These are phyloP conservation scores for Cinchona pubescens DNA, from an alignment of 257 asterid species.

Conservation along the genomic window DNA sequence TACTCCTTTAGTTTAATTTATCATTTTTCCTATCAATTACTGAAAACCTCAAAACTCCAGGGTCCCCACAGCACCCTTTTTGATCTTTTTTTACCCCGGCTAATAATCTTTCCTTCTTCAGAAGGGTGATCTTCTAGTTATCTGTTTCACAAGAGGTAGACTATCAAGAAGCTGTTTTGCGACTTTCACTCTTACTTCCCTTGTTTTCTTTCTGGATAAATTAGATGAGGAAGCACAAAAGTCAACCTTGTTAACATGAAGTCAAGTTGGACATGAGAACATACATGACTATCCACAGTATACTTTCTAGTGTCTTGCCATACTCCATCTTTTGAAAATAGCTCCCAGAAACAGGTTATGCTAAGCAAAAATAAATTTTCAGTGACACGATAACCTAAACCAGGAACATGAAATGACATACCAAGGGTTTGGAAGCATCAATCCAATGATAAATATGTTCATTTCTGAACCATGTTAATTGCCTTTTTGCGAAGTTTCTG, in stretches of 20 bases:
- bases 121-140: background rate
- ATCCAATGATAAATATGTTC: slow-evolving; percentile 93
- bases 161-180: too few species aligned
- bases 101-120: background rate
- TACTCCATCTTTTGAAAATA: too few species aligned
- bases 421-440: slow-evolving; percentile 90
- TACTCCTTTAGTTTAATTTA: background rate
- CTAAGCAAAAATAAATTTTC: too few species aligned
- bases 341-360: too few species aligned
- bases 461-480: slow-evolving; percentile 98
- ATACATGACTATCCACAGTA: too few species aligned
- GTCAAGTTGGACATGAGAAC: background rate
- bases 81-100: background rate
- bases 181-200: background rate
- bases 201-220: too few species aligned
- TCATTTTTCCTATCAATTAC: background rate
- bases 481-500: too few species aligned
- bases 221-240: background rate
- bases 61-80: background rate
- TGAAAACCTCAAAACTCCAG: background rate
- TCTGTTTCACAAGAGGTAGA: too few species aligned
- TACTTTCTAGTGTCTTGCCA: too few species aligned
- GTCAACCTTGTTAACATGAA: background rate
- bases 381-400: too few species aligned
- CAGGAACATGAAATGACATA: slow-evolving; percentile 34